Base-by-base conservation (phyloP, 2,329 filamentous ascomycete species). In the Aspergillus amoenus region DNA sequence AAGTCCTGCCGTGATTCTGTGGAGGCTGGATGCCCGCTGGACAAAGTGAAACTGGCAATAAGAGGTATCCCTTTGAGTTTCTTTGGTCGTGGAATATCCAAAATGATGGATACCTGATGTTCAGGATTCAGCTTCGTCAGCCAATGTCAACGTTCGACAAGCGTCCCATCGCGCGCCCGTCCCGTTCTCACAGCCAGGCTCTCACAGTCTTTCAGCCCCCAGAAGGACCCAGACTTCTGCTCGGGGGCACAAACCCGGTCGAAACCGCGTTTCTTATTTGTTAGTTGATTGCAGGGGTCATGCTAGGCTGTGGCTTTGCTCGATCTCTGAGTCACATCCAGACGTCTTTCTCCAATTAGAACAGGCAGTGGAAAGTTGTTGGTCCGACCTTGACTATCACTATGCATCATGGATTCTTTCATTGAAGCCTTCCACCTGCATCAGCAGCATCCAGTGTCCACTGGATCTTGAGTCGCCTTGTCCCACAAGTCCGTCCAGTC, bases 251-350 rank as follows among this genome's bases (percentile, higher is more conserved):
- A 21, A 51, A 44, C 43, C 49, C 22, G 49, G 27, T 50, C 32
- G 18, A 47, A 15, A 34, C 17, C 11, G 17, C 37, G 15, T 24
- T 37, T 34, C 32, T 54, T 45, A 54, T 57, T 57, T 41, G 50
- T 41, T 57, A 41, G n/a, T 41, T 5, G 48, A 21, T 47, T 37
- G 24, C 49, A 57, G 44, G 55, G 27, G n/a, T 52, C n/a, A 5
- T 22, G 45, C 54, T 51, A 57, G 55, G 37, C 21, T 57, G 55
- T 57, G 55, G 55, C 55, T 54, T 40, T 50, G 50, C 45, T 45
- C n/a, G 47, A 50, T 46, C 39, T 21, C 22, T 55, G 50, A 52
- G 52, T 57, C 50, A 54, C 44, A 54, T 46, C 21, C 30, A 11
- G 7, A 22, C n/a, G 17, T 43, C 27, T 41, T 30, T n/a, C 44